Conservation (phyloP, 345 rosid species). For the Citrus hindsii region DNA sequence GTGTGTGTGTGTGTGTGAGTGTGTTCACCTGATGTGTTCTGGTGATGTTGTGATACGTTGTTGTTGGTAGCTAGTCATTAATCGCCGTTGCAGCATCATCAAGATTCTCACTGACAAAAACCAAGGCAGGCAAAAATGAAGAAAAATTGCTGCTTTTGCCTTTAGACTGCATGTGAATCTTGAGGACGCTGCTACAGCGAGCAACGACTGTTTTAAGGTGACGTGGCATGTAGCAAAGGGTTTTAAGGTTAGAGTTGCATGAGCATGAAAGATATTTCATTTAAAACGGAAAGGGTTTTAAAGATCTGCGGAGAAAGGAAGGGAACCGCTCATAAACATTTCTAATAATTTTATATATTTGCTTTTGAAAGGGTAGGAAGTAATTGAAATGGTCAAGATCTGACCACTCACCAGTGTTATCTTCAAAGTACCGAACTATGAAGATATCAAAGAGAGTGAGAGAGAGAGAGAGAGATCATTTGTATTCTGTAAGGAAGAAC, state of each 20-base stretch:
- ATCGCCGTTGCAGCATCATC: slow-evolving; percentile 5
- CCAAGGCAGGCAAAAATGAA: background rate
- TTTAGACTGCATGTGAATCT: background rate
- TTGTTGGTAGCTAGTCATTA: background rate
- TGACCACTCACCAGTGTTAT: background rate
- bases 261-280: too few relatives aligned
- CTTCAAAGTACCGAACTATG: background rate
- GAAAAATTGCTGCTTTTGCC: background rate
- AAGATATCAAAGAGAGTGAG: too few relatives aligned
- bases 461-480: background rate
- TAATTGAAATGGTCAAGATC: background rate
- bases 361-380: background rate
- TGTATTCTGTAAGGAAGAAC: background rate
- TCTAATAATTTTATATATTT: too few relatives aligned
- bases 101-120: background rate
- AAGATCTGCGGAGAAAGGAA: background rate
- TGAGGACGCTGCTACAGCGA: background rate
- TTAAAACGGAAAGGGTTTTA: background rate
- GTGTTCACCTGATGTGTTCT: background rate
- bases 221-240: background rate
- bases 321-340: background rate
- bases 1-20: too few relatives aligned
- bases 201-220: background rate
- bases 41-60: background rate
- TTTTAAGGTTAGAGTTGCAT: background rate